Conservation (phyloP, 768 basidiomycete genomes). For the Cyclocybe aegerita region DNA sequence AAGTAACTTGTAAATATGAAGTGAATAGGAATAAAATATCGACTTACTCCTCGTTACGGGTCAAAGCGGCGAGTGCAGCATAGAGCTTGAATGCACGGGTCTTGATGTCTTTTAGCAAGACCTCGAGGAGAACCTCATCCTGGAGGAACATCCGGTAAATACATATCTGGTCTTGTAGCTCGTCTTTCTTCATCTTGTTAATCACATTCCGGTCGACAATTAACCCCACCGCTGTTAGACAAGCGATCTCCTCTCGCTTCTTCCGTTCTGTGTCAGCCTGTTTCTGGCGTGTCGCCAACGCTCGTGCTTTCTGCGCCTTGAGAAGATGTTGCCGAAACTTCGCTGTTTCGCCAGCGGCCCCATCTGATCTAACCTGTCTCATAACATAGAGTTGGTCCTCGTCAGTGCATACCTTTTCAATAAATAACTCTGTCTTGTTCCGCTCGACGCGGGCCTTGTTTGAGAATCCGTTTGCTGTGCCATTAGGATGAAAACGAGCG, state of each 20-base stretch:
- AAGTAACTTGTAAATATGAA: too few species aligned
- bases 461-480: constrained; percentile 8
- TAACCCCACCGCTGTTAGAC: constrained; percentile 7
- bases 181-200: constrained; percentile 1
- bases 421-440: constrained; percentile 17
- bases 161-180: constrained; percentile 11
- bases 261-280: constrained; percentile 1
- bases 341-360: constrained; percentile 5
- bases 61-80: too few species aligned
- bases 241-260: constrained; percentile 4
- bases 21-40: too few species aligned
- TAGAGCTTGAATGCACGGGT: too few species aligned
- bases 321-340: too few species aligned
- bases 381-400: constrained; percentile 11
- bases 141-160: constrained; percentile 9
- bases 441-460: constrained; percentile 10
- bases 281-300: not conserved
- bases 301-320: constrained; percentile 1
- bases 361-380: constrained; percentile 8
- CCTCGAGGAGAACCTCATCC: constrained; percentile 3
- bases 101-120: constrained; percentile 6
- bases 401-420: constrained; percentile 8
- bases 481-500: constrained; percentile 3
- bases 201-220: constrained; percentile 3
- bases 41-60: too few species aligned